Conservation (phyloP, 2,329 filamentous ascomycete genomes). For the Trichophyton mentagrophytes region DNA sequence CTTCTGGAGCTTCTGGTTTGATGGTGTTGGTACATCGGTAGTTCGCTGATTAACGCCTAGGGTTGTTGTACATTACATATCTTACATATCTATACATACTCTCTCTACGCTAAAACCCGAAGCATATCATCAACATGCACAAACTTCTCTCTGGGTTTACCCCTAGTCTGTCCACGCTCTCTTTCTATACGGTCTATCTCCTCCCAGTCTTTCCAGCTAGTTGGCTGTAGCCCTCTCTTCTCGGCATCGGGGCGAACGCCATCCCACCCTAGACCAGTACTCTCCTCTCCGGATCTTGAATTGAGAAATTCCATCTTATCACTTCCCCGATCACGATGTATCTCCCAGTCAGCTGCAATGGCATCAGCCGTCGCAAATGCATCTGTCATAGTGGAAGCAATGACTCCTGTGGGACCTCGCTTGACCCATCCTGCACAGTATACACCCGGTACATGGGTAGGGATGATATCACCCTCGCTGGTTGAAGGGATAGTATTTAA, state of each 20-base stretch:
- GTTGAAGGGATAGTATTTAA: slow-evolving; percentile 26
- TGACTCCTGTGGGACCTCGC: slow-evolving; percentile 84
- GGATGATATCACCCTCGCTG: slow-evolving; percentile 11
- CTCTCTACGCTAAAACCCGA: slow-evolving; percentile 23
- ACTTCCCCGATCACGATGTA: slow-evolving; percentile 13
- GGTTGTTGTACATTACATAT: neutral
- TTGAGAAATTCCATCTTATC: slow-evolving; percentile 35
- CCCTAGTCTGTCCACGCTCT: slow-evolving; percentile 49
- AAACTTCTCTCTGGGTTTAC: slow-evolving; percentile 67
- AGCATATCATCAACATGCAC: slow-evolving; percentile 47
- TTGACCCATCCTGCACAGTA: slow-evolving; percentile 98
- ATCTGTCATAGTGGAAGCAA: slow-evolving; percentile 90
- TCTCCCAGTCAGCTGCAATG: slow-evolving; percentile 63
- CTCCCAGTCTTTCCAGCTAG: slow-evolving; percentile 78
- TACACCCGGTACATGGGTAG: slow-evolving; percentile 50
- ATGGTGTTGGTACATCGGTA: neutral
- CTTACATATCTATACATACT: neutral
- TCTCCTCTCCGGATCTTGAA: slow-evolving; percentile 22
- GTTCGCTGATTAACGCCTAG: neutral
- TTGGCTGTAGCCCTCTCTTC: slow-evolving; percentile 44
- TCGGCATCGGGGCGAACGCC: slow-evolving; percentile 52
- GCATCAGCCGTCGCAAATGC: slow-evolving; percentile 81
- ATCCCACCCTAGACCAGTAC: slow-evolving; percentile 57
- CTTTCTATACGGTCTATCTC: slow-evolving; percentile 70
- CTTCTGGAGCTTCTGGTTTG: neutral